Conservation (phyloP, 1,284 basidiomycete genomes). For the Sanghuangporus baumii region DNA sequence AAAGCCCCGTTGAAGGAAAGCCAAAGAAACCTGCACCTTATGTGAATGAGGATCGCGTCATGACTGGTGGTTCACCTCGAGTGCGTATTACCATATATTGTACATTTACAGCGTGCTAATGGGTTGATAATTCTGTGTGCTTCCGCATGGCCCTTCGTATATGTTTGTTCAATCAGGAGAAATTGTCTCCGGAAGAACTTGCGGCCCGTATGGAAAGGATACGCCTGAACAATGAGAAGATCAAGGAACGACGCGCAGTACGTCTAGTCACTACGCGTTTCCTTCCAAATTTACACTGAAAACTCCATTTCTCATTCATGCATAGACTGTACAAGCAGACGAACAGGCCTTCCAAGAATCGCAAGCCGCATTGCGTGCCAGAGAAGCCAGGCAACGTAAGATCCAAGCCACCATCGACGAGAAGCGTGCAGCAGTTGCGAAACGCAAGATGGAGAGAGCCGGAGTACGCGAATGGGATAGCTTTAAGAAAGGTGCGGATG, state of each 20-base stretch:
- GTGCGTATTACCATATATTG: constrained; percentile 34
- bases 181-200: constrained; percentile 66
- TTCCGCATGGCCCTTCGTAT: not conserved
- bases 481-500: constrained; percentile 46
- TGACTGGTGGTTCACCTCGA: constrained; percentile 68
- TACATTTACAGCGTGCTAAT: not conserved
- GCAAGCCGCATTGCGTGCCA: constrained; percentile 53
- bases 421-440: constrained; percentile 69
- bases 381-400: constrained; percentile 50
- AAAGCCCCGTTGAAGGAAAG: constrained; percentile 16
- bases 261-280: constrained; percentile 20
- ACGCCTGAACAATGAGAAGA: constrained; percentile 73
- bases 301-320: constrained; percentile 4
- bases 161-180: constrained; percentile 47
- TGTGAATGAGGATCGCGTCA: constrained; percentile 71
- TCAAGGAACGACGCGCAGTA: constrained; percentile 69
- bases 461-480: constrained; percentile 79
- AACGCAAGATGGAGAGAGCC: constrained; percentile 71
- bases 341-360: constrained; percentile 69
- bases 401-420: constrained; percentile 62
- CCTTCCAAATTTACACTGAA: not conserved
- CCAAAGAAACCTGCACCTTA: constrained; percentile 43
- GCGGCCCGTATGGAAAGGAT: constrained; percentile 68
- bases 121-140: not conserved
- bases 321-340: constrained; percentile 69